Evolutionary conservation across 2,329 filamentous ascomycete genomes (phyloP), one percentile per base, ranked within the genome.

Genomic region (Nemania bipapillata): DNA sequence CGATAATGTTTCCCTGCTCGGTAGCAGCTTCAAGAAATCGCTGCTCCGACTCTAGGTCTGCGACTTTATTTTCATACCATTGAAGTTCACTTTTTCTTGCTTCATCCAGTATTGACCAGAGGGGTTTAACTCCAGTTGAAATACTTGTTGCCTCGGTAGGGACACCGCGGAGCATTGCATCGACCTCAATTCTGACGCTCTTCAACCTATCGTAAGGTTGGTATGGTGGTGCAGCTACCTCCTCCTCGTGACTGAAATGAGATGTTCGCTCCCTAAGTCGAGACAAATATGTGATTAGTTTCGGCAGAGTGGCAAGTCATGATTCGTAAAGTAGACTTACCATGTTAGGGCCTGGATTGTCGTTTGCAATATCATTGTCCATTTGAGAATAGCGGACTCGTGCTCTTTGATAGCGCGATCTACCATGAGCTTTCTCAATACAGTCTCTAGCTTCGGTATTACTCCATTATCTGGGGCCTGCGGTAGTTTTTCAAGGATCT

Each of bases 11-110:
- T 61, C 47, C 47, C 20, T 61, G 58, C 28, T 61, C 58, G 24
- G 22, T 61, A 4, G 58, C 58, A 30, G 58, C 58, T 28, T 61
- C 58, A n/a, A 61, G 47, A 53, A 52, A 61, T 40, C 47, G 32
- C 32, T 22, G 1, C 32, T 61, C 15, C 2, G 32, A 61, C 30
- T 40, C 47, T 8, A 61, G 58, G 15, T 20, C 47, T 22, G 6
- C 58, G 32, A 61, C 47, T 20, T 17, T 61, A 22, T 8, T 53
- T 40, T 61, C 28, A 40, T 35, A 60, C 15, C 12, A n/a, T 28
- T 52, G 28, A 26, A 49, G 30, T 26, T 42, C 30, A n/a, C 40
- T n/a, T 47, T 42, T 22, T 15, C n/a, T 40, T 30, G 32, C 45
- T 17, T 42, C 35, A 52, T 61, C 35, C 20, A 61, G 22, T 61